Evolutionary conservation across 305 asterid species (phyloP).

Genomic region (Solanum aculeatissimum): DNA sequence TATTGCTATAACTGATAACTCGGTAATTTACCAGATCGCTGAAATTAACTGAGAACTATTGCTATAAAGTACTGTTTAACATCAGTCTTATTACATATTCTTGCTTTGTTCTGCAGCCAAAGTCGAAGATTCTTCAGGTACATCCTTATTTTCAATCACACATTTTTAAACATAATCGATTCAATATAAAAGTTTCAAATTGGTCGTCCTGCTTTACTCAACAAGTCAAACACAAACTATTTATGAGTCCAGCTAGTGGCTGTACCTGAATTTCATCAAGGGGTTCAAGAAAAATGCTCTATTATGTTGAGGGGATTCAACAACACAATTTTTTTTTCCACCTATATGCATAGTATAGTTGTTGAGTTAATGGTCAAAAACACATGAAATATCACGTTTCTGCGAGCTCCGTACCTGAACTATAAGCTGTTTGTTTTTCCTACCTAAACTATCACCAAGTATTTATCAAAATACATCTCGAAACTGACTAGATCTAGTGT

Average conservation of each 20-base stretch:
- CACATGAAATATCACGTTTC: not conserved
- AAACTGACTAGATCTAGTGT: not conserved
- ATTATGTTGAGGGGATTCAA: not conserved
- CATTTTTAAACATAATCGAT: not conserved
- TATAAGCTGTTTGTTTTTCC: not conserved
- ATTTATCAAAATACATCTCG: not conserved
- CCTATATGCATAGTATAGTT: not conserved
- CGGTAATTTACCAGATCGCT: conserved; percentile 30
- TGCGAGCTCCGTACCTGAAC: not conserved
- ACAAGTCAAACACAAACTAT: not conserved
- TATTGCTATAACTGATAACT: conserved; percentile 73
- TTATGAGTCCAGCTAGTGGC: not conserved
- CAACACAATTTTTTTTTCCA: not conserved
- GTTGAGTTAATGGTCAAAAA: not conserved
- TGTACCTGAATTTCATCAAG: not conserved
- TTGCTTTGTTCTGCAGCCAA: conserved; percentile 57
- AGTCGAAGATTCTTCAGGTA: conserved; percentile 95
- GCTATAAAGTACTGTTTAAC: not conserved
- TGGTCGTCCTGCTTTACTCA: not conserved
- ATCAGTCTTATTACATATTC: conserved; percentile 1
- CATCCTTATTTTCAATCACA: not conserved
- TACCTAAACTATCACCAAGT: not conserved
- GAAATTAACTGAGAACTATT: not conserved
- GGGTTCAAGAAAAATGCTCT: not conserved
- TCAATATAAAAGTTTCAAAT: not conserved